Percentiles rank a stretch among this genome's conserved stretches.
Conservation (phyloP, 768 basidiomycete genomes). For the Tubosaeta sp. region DNA sequence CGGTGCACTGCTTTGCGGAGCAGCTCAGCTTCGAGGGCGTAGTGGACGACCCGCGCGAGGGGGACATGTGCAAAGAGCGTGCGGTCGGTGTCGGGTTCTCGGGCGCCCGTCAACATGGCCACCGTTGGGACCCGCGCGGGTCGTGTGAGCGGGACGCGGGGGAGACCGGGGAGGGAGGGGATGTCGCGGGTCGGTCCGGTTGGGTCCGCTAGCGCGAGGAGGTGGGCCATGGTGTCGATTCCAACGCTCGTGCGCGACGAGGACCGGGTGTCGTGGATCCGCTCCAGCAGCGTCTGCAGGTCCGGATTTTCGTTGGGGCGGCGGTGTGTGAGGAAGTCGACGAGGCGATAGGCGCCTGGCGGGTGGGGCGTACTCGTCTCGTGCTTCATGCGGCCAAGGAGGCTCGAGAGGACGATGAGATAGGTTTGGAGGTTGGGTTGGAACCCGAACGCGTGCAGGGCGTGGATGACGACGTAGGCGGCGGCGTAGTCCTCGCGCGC, state of each 20-base stretch:
- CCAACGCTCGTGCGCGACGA: constrained; percentile 2
- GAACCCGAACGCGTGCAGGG: constrained; percentile 28
- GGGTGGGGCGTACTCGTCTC: constrained; percentile 9
- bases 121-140: constrained; percentile 9
- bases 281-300: constrained; percentile 9
- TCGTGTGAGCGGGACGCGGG: not conserved
- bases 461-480: constrained; percentile 37
- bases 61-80: constrained; percentile 18
- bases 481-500: constrained; percentile 44
- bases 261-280: constrained; percentile 5
- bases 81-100: not conserved
- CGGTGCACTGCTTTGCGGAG: constrained; percentile 19
- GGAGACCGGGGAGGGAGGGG: not conserved
- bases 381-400: constrained; percentile 32
- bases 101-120: constrained; percentile 15
- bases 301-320: constrained; percentile 18
- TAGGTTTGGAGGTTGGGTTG: constrained; percentile 36
- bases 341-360: constrained; percentile 13
- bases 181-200: constrained; percentile 2
- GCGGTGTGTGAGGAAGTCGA: constrained; percentile 23
- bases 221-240: constrained; percentile 14
- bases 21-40: constrained; percentile 16
- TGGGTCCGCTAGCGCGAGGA: constrained; percentile 18
- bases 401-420: constrained; percentile 35
- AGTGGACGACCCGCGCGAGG: constrained; percentile 20